Evolutionary conservation across 1,139 yeast genomes (phyloP).

Genomic region (Zygoascus sp.): DNA sequence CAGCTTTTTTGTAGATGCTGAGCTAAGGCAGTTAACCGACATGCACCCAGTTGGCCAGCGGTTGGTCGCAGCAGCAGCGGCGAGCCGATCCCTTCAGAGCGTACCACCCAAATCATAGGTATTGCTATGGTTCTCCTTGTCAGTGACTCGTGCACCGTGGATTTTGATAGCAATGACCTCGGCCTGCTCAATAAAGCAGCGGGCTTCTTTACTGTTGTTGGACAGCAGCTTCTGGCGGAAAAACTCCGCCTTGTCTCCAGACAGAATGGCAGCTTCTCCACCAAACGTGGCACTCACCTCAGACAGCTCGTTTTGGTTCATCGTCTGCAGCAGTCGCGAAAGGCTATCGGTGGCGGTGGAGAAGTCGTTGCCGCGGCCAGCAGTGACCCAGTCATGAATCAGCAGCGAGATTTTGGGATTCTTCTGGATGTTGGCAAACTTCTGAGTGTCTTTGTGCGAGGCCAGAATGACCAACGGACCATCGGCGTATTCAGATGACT

Average conservation of each 20-base stretch:
- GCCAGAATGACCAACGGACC: conserved; percentile 59
- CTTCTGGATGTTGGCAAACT: conserved; percentile 56
- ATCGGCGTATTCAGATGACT: conserved; percentile 35
- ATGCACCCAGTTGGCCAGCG: too few species aligned
- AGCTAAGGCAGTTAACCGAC: too few species aligned
- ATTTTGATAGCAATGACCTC: conserved; percentile 64
- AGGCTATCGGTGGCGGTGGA: conserved; percentile 38
- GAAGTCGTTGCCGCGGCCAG: conserved; percentile 39
- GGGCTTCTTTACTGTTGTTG: conserved; percentile 55
- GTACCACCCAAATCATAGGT: conserved; percentile 13
- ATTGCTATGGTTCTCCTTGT: conserved; percentile 60
- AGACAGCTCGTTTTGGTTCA: conserved; percentile 72
- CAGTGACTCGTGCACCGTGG: conserved; percentile 72
- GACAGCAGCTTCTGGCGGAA: conserved; percentile 57
- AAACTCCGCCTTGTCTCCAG: conserved; percentile 44
- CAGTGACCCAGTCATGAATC: conserved; percentile 82
- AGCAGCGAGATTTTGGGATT: conserved; percentile 76
- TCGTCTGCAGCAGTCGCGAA: conserved; percentile 58
- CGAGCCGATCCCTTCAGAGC: too few species aligned
- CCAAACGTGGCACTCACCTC: conserved; percentile 73
- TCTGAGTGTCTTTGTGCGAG: conserved; percentile 64
- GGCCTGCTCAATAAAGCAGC: conserved; percentile 59
- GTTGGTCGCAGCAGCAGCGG: too few species aligned
- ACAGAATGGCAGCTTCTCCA: conserved; percentile 64
- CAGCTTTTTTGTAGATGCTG: too few species aligned